Conservation (phyloP, 2,329 filamentous ascomycete genomes). For the Alternaria conjuncta region DNA sequence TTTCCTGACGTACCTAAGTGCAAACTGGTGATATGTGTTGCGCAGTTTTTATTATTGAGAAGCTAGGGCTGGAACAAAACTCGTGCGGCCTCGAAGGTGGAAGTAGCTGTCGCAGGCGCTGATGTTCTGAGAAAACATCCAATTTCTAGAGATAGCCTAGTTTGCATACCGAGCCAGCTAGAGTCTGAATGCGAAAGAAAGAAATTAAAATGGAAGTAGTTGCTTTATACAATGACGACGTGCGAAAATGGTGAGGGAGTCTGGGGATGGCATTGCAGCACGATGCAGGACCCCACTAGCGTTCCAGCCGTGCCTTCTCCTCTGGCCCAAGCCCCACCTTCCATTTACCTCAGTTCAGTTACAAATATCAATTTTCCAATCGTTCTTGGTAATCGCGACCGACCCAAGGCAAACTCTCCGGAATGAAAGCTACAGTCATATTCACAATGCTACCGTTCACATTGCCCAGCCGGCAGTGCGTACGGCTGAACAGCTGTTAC, state of each 20-base stretch:
- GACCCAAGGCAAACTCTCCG: neutral
- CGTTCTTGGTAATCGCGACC: neutral
- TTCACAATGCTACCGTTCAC: neutral
- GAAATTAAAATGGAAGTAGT: neutral
- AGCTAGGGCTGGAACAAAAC: neutral
- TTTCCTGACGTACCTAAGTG: neutral
- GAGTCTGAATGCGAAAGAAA: neutral
- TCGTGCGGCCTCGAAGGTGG: neutral
- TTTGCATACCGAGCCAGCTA: neutral
- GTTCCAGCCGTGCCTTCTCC: neutral
- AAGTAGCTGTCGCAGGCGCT: neutral
- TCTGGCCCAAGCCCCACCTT: neutral
- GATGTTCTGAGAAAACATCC: neutral
- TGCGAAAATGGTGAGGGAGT: neutral
- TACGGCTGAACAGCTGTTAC: constrained; percentile 20
- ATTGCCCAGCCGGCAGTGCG: constrained; percentile 3
- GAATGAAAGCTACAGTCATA: neutral
- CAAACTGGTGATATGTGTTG: neutral
- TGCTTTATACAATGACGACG: neutral
- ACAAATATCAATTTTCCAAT: neutral
- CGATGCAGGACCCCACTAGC: neutral
- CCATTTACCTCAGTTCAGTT: neutral
- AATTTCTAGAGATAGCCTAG: neutral
- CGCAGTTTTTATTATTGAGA: neutral
- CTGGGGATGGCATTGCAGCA: neutral